Base-by-base conservation (phyloP, 148 eudicot genomes). In the Dianthus caryophyllus region DNA sequence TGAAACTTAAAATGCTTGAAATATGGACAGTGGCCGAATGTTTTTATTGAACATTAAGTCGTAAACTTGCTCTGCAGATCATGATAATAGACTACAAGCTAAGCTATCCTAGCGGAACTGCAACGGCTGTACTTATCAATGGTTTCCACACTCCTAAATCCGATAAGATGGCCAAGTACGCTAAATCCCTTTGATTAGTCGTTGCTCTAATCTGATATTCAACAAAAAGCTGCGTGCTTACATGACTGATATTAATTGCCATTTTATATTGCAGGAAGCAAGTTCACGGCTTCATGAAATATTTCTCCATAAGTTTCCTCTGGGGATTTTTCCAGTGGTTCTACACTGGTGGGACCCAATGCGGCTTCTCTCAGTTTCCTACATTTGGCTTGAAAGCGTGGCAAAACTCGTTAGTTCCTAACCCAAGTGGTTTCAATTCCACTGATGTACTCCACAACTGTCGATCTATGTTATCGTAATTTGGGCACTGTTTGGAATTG, bases 321-420 rank as follows among this genome's bases (percentile, higher is more conserved):
- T 91, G 97, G 97, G 87, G 78, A 16, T 80, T 76, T 69, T 86
- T 91, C 77, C 92, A 89, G 71, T 88, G 96, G 96, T 83, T 87
- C 64, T 91, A 78, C 67, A 73, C 96, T 6, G 96, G 87, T 31
- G 87, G 90, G 56, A 77, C 27, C 7, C 59, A 62, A 46, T 88
- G 96, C 30, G 96, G 97, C 7, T 91, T 91, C 66, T 53, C 73
- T 44, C 80, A 83, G 61, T 88, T 88, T 74, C 97, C 97, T 13
- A 83, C 96, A 1, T 83, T 91, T 64, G 97, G 96, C 33, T 74
- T 88, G 71, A 64, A 82, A 82, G 96, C 97, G 22, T 87, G 84
- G 87, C 71, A 50, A 22, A 81, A 88, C 68, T 54, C 92, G 97
- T 91, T 46, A 56, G 90, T 75, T 33, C 10, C 49, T 58, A 1